These are phyloP conservation scores for Fulvia fulva DNA, from an alignment of 2,329 filamentous ascomycete genomes.

Conservation along the genomic window DNA sequence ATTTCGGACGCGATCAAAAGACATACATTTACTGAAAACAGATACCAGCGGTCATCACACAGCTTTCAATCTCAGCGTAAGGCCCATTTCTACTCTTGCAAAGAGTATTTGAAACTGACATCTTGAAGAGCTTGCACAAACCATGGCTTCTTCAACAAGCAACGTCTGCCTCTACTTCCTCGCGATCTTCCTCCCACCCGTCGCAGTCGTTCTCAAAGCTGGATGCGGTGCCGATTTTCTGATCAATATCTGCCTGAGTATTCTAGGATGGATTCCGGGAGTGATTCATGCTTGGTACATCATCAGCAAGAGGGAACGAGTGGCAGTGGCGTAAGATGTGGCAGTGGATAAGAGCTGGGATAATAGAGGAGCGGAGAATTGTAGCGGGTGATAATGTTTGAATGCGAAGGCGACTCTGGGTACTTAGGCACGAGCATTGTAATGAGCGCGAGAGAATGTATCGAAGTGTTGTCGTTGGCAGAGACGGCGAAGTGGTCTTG, in stretches of 20 bases:
- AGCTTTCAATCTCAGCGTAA: too few species aligned
- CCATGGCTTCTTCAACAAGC: constrained; percentile 13
- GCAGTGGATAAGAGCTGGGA: too few species aligned
- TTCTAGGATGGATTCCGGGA: constrained; percentile 56
- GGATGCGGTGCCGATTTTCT: constrained; percentile 78
- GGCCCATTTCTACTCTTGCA: neutral
- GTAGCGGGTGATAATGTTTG: too few species aligned
- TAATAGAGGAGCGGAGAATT: too few species aligned
- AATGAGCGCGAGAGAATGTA: too few species aligned
- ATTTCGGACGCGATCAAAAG: too few species aligned
- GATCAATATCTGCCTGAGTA: constrained; percentile 84
- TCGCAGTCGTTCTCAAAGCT: constrained; percentile 85
- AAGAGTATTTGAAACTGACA: neutral
- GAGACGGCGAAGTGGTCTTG: too few species aligned
- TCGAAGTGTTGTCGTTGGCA: too few species aligned
- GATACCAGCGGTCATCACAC: too few species aligned
- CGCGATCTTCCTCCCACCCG: constrained; percentile 63
- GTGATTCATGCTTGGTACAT: constrained; percentile 82
- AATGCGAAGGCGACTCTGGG: too few species aligned
- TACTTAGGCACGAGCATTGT: too few species aligned
- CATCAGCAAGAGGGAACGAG: constrained; percentile 7
- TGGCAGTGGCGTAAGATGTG: neutral
- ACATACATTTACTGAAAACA: too few species aligned
- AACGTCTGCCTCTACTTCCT: constrained; percentile 17
- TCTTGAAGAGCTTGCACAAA: neutral